Evolutionary conservation across 2,329 filamentous ascomycete genomes (phyloP), one percentile per base, ranked within the genome.

Genomic region (Stromatinia cepivora): DNA sequence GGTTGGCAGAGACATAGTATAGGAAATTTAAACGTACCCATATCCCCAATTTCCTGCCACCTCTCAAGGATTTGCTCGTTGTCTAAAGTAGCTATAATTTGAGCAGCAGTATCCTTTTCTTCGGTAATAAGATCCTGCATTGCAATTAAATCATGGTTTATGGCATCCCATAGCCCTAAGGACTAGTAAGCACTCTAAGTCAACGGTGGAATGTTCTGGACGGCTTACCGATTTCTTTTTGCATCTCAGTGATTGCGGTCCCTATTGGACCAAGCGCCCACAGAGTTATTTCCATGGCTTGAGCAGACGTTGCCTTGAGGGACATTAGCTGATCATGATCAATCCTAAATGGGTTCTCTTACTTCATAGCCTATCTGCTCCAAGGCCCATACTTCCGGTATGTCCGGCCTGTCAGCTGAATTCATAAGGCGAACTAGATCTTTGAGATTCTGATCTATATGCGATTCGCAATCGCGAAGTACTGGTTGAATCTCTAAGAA

Each of bases 31-130:
- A 46, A 46, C 52, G n/a, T 54, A 54, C 52, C 52, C 22, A 54
- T 54, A 25, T 54, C 52, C 20, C 52, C 52, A 54, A 54, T 15
- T 25, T 54, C 52, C 52, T 2, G 22, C 52, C 52, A 54, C 25
- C 52, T 54, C 22, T 54, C 52, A 54, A 54, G n/a, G 13, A 54
- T 31, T 54, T 54, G 52, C 28, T 25, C 28, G n/a, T 54, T 54
- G 52, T 54, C 52, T 54, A 54, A 25, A n/a, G 22, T 54, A 11
- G 52, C 52, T 54, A 54, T 54, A 20, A 54, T 54, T 31, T 54
- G 20, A 28, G 22, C 13, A 54, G n/a, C 22, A 25, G 22, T 31
- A 11, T 15, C n/a, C 52, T 54, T 20, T 25, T 54, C 52, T 25
- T 31, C 28, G 25, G 22, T 54, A 31, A 54, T 54, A 17, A 54